Conservation (phyloP, 2,329 filamentous ascomycete species). For the Penicillium sp. region DNA sequence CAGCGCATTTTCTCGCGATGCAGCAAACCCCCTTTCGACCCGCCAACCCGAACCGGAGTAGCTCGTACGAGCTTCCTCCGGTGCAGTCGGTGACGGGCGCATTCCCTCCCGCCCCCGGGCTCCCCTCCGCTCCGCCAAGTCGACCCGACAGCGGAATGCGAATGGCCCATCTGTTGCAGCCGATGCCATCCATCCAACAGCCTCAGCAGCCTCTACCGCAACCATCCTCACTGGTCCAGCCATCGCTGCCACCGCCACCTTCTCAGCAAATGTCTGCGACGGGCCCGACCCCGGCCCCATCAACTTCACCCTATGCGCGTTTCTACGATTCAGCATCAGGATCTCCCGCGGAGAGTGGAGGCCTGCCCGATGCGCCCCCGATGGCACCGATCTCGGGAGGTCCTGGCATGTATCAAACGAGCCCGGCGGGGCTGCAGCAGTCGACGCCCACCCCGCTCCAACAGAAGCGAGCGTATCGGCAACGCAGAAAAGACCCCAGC, state of each 20-base stretch:
- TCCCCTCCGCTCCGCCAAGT: slow-evolving; percentile 45
- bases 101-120: slow-evolving; percentile 33
- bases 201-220: slow-evolving; percentile 19
- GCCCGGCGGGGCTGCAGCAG: slow-evolving; percentile 51
- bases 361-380: slow-evolving; percentile 39
- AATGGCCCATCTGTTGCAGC: slow-evolving; percentile 48
- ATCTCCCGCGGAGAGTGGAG: slow-evolving; percentile 44
- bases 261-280: slow-evolving; percentile 7
- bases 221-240: not conserved
- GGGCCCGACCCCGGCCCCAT: slow-evolving; percentile 18
- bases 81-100: slow-evolving; percentile 42
- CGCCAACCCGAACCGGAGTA: slow-evolving; percentile 31
- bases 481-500: slow-evolving; percentile 92
- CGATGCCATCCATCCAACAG: slow-evolving; percentile 23
- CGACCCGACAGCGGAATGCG: slow-evolving; percentile 45
- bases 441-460: slow-evolving; percentile 69
- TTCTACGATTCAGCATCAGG: slow-evolving; percentile 47
- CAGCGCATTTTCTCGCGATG: slow-evolving; percentile 30
- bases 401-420: slow-evolving; percentile 37
- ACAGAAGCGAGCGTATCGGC: slow-evolving; percentile 89
- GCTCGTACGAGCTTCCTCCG: slow-evolving; percentile 40
- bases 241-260: slow-evolving; percentile 30
- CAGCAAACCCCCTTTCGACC: slow-evolving; percentile 40
- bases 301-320: slow-evolving; percentile 39
- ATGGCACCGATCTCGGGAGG: slow-evolving; percentile 45